phyloP scores from a whole-genome alignment of 2,329 filamentous ascomycete species.

The Hymenoscyphus linearis region DNA sequence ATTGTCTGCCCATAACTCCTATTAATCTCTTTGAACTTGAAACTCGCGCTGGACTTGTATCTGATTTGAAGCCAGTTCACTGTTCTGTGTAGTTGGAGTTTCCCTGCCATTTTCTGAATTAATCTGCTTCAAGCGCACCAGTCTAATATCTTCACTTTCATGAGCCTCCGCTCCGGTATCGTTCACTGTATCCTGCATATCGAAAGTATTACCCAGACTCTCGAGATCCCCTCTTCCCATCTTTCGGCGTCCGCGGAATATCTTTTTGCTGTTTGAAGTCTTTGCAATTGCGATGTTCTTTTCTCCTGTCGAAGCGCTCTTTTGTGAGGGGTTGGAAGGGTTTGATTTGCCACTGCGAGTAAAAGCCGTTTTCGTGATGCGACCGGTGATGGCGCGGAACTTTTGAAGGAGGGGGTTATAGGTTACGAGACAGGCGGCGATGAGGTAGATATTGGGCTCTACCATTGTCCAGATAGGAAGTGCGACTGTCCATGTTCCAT shows the following conservation, averaged over 20 bases:
- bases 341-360: background rate
- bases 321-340: background rate
- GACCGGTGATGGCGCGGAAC: background rate
- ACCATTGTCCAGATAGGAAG: conserved; percentile 4
- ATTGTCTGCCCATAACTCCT: background rate
- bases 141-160: background rate
- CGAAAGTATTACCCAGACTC: conserved; percentile 3
- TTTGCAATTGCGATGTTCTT: background rate
- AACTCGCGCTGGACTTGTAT: background rate
- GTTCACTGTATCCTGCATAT: conserved; percentile 1
- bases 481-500: conserved; percentile 2
- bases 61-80: conserved; percentile 2
- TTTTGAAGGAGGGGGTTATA: conserved; percentile 3
- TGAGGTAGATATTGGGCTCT: conserved; percentile 1
- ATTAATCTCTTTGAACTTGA: conserved; percentile 1
- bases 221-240: background rate
- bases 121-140: background rate
- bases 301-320: background rate
- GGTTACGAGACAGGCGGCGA: conserved; percentile 1
- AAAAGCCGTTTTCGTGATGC: background rate
- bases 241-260: background rate
- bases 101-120: background rate
- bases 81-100: background rate
- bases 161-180: background rate
- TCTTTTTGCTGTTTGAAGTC: background rate